Base-by-base conservation (phyloP, 1,284 basidiomycete genomes). In the Sutorius eximius region DNA sequence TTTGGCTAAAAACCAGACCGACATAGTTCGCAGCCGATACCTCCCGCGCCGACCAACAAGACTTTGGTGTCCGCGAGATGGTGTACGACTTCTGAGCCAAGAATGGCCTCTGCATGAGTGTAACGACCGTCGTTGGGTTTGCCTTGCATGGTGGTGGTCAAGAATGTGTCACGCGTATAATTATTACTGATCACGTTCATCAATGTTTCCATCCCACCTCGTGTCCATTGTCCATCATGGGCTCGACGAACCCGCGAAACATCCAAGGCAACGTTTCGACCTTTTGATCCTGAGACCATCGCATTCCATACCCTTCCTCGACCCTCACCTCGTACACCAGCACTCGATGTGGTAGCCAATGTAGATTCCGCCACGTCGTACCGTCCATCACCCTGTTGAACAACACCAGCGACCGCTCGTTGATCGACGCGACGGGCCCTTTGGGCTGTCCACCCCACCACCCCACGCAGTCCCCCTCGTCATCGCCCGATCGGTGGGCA, bases 21-120 rank as follows among this genome's bases (percentile, higher is more conserved):
- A 94, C 93, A 73, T 15, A 99, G 82, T 76, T 99, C 97, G 70
- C 96, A 98, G 3, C 97, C 96, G 68, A 99, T 99, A 0, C 95
- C 95, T 53, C 95, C 95, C 22, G 95, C 95, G 30, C 95, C 95
- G 33, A 98, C 94, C n/a, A 98, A 81, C 57, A 98, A 77, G 32
- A 97, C 84, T 55, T 81, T 89, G 1, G 88, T 87, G 40, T 81
- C 73, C 5, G 83, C 74, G 9, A 92, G 76, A 56, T 79, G 78
- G 27, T 72, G 66, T 60, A 82, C 82, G 29, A 91, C 71, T 59
- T 89, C 85, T 45, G 82, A 73, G 7, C 93, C 93, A 11, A 95
- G 79, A 46, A 95, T 87, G 18, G 89, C 85, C 56, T 77, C 75
- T 18, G 83, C 83, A 68, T 91, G 84, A 9, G 76, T 53, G 20